Percentiles rank a stretch among this genome's conserved stretches.
Conservation (phyloP, 2,329 filamentous ascomycete genomes). For the Venturiaceae sp. region DNA sequence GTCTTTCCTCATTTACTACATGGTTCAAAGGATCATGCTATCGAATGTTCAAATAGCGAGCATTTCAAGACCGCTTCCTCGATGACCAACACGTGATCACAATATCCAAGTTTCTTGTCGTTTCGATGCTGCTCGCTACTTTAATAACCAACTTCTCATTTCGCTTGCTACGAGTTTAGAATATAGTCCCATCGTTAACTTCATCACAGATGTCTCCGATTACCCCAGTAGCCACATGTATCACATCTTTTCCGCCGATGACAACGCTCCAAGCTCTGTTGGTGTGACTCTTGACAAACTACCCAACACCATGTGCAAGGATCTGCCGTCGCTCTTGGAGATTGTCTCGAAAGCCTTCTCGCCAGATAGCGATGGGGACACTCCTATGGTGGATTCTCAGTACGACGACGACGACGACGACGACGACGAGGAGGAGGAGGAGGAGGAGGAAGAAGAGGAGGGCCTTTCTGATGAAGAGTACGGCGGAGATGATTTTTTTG, state of each 20-base stretch:
- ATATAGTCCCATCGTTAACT: background rate
- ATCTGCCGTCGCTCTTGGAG: slow-evolving; percentile 39
- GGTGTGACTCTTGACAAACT: slow-evolving; percentile 34
- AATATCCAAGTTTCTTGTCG: background rate
- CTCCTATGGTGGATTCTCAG: slow-evolving; percentile 2
- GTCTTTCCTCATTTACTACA: no score
- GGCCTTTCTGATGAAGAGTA: slow-evolving; percentile 10
- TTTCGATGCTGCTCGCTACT: no score
- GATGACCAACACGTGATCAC: background rate
- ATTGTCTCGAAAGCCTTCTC: slow-evolving; percentile 32
- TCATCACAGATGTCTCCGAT: slow-evolving; percentile 42
- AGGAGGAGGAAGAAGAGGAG: slow-evolving; percentile 24
- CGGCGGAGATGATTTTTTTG: background rate
- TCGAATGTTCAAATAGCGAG: no score
- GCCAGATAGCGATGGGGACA: slow-evolving; percentile 17
- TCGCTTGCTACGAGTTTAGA: no score
- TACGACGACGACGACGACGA: slow-evolving; percentile 22
- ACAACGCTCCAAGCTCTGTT: slow-evolving; percentile 29
- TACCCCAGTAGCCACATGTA: slow-evolving; percentile 52
- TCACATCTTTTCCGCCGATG: slow-evolving; percentile 44
- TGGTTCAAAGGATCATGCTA: background rate
- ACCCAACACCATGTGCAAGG: slow-evolving; percentile 34
- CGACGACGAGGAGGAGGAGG: slow-evolving; percentile 23
- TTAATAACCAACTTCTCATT: no score
- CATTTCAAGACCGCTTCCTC: no score